phyloP scores from a whole-genome alignment of 495 filamentous ascomycete species.

The Penicillium subrubescens region DNA sequence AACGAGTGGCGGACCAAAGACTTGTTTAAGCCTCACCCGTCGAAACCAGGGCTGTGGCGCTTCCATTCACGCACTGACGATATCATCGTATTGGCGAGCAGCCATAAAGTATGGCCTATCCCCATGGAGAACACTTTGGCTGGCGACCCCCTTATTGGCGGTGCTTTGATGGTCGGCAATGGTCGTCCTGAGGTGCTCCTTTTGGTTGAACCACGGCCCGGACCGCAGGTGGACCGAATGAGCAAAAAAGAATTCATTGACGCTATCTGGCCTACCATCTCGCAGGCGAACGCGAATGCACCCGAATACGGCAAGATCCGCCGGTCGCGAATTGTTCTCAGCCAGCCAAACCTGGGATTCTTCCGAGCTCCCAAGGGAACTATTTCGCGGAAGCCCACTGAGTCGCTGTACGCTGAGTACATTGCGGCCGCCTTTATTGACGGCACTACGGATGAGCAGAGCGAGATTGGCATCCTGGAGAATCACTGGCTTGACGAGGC shows the following conservation, averaged over 20 bases:
- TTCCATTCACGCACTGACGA: slow-evolving; percentile 58
- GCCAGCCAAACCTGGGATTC: slow-evolving; percentile 19
- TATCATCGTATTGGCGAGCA: slow-evolving; percentile 16
- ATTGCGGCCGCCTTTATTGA: slow-evolving; percentile 17
- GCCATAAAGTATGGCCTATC: slow-evolving; percentile 19
- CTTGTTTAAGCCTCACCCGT: slow-evolving; percentile 54
- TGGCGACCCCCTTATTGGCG: slow-evolving; percentile 8
- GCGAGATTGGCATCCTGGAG: slow-evolving; percentile 20
- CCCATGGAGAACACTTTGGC: slow-evolving; percentile 14
- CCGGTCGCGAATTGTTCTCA: slow-evolving; percentile 19
- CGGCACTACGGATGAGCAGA: slow-evolving; percentile 19
- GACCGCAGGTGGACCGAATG: slow-evolving; percentile 19
- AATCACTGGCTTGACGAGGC: slow-evolving; percentile 20
- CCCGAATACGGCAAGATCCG: slow-evolving; percentile 27
- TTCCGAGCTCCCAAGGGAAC: slow-evolving; percentile 19
- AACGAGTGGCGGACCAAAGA: slow-evolving; percentile 56
- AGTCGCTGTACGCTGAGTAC: slow-evolving; percentile 20
- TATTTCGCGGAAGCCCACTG: slow-evolving; percentile 18
- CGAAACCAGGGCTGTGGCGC: slow-evolving; percentile 49
- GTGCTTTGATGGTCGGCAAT: slow-evolving; percentile 23
- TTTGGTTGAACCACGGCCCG: slow-evolving; percentile 13
- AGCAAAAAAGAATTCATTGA: slow-evolving; percentile 23
- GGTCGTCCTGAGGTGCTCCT: slow-evolving; percentile 19
- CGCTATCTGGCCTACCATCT: slow-evolving; percentile 27
- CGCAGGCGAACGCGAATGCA: slow-evolving; percentile 22